Percentiles rank a stretch among this genome's conserved stretches.
Evolutionary conservation across 1,284 basidiomycete species (phyloP).

Genomic region (Trametes polyzona): DNA sequence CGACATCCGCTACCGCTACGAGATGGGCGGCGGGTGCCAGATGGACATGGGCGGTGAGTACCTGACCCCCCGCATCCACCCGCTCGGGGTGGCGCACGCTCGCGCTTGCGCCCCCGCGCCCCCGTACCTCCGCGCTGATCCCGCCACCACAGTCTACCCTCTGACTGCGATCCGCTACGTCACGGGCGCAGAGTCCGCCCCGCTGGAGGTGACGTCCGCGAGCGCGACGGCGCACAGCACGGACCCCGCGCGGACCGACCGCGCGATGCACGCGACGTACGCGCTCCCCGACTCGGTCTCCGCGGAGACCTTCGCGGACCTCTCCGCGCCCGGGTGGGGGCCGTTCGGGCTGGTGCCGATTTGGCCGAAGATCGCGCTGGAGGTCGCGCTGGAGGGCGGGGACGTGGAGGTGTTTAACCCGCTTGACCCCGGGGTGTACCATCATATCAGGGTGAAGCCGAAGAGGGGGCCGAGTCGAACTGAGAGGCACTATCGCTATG

Average conservation of each 20-base stretch:
- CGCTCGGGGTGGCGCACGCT: too few species aligned
- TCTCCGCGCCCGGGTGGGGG: constrained; percentile 33
- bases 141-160: constrained; percentile 44
- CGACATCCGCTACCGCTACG: constrained; percentile 62
- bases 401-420: constrained; percentile 42
- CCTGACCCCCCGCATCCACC: not conserved
- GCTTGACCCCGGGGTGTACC: constrained; percentile 29
- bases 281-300: constrained; percentile 40
- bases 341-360: constrained; percentile 34
- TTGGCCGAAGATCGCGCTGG: constrained; percentile 31
- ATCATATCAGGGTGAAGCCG: constrained; percentile 46
- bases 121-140: not conserved
- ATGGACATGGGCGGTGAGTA: constrained; percentile 71
- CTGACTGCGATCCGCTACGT: constrained; percentile 48
- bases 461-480: constrained; percentile 36
- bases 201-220: constrained; percentile 37
- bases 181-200: constrained; percentile 40
- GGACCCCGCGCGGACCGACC: constrained; percentile 40
- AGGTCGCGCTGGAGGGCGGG: constrained; percentile 44
- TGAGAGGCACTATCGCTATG: constrained; percentile 47
- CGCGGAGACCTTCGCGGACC: constrained; percentile 39
- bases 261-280: constrained; percentile 42
- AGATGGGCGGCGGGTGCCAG: constrained; percentile 65
- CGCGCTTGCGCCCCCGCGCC: not conserved
- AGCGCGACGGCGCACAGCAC: constrained; percentile 29